Evolutionary conservation across 257 asterid species (phyloP), one percentile per base, ranked within the genome.

Genomic region (Lithospermum erythrorhizon): DNA sequence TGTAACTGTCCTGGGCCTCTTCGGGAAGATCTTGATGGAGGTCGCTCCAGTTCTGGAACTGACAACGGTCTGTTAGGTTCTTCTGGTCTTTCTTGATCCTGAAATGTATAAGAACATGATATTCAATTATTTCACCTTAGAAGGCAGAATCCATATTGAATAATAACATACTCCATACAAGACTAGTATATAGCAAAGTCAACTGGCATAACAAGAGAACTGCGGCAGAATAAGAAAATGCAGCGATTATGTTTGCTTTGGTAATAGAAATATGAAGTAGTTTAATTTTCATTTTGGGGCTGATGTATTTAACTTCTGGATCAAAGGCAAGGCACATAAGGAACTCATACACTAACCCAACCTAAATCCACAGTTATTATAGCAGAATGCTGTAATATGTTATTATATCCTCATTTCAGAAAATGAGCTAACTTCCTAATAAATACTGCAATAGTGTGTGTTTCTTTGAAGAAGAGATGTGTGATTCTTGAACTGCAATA

Each of bases 61-160:
- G 78, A 63, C 55, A 59, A 65, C 47, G 95, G 66, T 66, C 81
- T 80, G 57, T 59, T 77, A 49, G 75, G 65, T 66, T 84, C 95
- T 60, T 84, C 95, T 13, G 70, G 76, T 79, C 78, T 76, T 74
- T 78, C 79, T 59, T 75, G 69, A 55, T 83, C 98, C 98, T 90
- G 87, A 72, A 73, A 41, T 29, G 8, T 60, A 23, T 45, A 55
- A 22, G 21, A 54, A 21, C 57, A 58, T 48, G 54, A 58, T 22
- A 11, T 23, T 3, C 19, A 22, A 56, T 4, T 11, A 14, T 45
- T 14, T 32, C 24, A 60, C 25, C 27, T 59, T 55, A 22, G 41
- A 53, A 65, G 24, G 69, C 54, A 52, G 30, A 62, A 59, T 41
- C n/a, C 48, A 55, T 25, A 29, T 23, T 20, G 32, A 30, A 9